Conservation (phyloP, 2,329 filamentous ascomycete species). For the Diaporthe vexans region DNA sequence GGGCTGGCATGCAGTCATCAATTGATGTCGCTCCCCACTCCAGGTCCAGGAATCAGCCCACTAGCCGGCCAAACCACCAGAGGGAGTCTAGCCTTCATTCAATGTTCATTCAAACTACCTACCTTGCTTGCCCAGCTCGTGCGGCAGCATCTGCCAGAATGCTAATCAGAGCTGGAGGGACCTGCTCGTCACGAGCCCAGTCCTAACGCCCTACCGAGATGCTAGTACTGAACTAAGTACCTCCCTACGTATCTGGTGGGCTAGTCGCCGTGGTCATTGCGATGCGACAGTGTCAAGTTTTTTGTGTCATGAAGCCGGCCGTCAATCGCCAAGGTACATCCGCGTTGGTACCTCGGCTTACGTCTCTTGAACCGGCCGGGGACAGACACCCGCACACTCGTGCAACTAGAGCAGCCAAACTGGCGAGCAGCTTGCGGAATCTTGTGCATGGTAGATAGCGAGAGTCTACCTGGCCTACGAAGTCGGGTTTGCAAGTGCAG, state of each 20-base stretch:
- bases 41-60: conserved; percentile 26
- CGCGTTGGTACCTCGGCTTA: conserved; percentile 22
- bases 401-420: background rate
- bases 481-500: background rate
- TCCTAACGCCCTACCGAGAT: background rate
- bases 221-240: background rate
- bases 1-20: background rate
- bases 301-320: conserved; percentile 24
- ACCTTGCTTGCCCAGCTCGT: background rate
- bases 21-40: conserved; percentile 21
- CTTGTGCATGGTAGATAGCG: background rate
- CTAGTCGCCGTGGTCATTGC: conserved; percentile 2
- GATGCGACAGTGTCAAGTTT: conserved; percentile 30
- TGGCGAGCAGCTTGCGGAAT: background rate
- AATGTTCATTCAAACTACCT: background rate
- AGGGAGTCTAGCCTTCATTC: background rate
- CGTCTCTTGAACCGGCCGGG: background rate
- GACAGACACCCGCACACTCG: background rate
- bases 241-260: background rate
- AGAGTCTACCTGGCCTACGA: background rate
- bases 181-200: background rate
- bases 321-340: conserved; percentile 18
- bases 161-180: background rate
- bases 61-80: background rate
- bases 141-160: background rate